Percentiles rank a stretch among this genome's conserved stretches.
Evolutionary conservation across 2,329 filamentous ascomycete genomes (phyloP).

Genomic region (Sporothrix protearum): DNA sequence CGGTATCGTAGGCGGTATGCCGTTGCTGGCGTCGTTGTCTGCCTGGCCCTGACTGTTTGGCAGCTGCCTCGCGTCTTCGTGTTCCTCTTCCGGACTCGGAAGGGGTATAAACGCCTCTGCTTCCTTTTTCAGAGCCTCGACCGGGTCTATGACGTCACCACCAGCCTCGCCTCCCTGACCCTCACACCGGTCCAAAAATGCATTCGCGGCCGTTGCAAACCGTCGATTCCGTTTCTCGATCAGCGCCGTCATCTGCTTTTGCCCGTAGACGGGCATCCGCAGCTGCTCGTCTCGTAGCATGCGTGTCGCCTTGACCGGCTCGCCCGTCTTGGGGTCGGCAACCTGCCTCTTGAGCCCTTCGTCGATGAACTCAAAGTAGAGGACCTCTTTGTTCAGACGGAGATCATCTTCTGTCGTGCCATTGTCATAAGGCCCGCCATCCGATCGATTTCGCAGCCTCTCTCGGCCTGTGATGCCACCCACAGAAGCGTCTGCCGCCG

Average conservation of each 20-base stretch:
- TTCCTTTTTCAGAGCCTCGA: conserved; percentile 58
- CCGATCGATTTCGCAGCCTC: conserved; percentile 32
- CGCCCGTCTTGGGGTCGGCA: conserved; percentile 66
- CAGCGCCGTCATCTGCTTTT: conserved; percentile 82
- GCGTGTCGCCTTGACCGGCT: conserved; percentile 63
- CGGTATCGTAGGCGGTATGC: conserved; percentile 69
- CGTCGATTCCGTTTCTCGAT: conserved; percentile 88
- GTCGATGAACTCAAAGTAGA: conserved; percentile 91
- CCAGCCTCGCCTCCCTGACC: conserved; percentile 42
- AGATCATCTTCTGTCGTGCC: conserved; percentile 22
- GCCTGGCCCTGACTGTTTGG: conserved; percentile 26
- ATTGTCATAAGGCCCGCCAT: conserved; percentile 24
- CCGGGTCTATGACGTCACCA: conserved; percentile 55
- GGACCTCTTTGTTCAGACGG: conserved; percentile 57
- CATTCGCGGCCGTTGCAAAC: conserved; percentile 72
- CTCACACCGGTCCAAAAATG: conserved; percentile 70
- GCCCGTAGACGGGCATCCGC: conserved; percentile 88
- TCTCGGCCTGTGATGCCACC: conserved; percentile 53
- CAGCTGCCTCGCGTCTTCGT: too few species aligned
- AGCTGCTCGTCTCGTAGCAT: conserved; percentile 73
- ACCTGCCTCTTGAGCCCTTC: conserved; percentile 84
- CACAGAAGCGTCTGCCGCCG: conserved; percentile 54
- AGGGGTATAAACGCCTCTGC: conserved; percentile 60
- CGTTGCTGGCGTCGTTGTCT: conserved; percentile 33
- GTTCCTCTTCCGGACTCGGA: conserved; percentile 29